A percentile compares a stretch with the other conserved stretches of the same genome.
Conservation (phyloP, 495 filamentous ascomycete species). For the Penicillium lividum region DNA sequence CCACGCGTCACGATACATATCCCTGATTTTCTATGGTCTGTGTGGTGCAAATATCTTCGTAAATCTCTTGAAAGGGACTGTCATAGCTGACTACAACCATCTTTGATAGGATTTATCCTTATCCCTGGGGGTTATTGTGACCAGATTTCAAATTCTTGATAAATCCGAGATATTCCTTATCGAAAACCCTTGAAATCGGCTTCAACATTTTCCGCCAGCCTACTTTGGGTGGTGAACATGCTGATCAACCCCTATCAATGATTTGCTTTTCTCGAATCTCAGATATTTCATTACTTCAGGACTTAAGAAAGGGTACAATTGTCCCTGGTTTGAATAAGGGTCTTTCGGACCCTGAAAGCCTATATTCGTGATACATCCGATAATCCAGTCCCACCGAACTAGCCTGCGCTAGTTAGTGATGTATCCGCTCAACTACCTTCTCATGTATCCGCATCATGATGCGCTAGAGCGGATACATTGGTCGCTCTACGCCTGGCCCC, state of each 20-base stretch:
- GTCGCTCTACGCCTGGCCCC: not conserved
- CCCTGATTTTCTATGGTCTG: slow-evolving; percentile 7
- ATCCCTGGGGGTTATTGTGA: not conserved
- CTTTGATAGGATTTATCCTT: not conserved
- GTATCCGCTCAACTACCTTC: too few species aligned
- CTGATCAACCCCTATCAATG: slow-evolving; percentile 8
- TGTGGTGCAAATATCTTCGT: not conserved
- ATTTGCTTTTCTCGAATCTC: not conserved
- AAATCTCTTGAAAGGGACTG: not conserved
- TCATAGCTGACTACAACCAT: not conserved
- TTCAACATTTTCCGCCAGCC: not conserved
- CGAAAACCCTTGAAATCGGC: not conserved
- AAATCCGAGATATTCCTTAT: not conserved
- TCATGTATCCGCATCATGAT: not conserved
- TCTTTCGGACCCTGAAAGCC: not conserved
- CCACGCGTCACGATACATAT: slow-evolving; percentile 22
- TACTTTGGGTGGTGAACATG: not conserved
- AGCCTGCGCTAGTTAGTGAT: too few species aligned
- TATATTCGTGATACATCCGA: too few species aligned
- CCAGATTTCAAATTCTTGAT: not conserved
- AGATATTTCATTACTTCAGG: not conserved
- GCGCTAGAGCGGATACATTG: not conserved
- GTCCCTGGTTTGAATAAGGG: not conserved
- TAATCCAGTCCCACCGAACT: too few species aligned
- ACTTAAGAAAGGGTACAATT: not conserved